A percentile compares a stretch with the other conserved stretches of the same genome.
phyloP scores from a whole-genome alignment of 257 asterid genomes.

The Solanum ossicruentum region DNA sequence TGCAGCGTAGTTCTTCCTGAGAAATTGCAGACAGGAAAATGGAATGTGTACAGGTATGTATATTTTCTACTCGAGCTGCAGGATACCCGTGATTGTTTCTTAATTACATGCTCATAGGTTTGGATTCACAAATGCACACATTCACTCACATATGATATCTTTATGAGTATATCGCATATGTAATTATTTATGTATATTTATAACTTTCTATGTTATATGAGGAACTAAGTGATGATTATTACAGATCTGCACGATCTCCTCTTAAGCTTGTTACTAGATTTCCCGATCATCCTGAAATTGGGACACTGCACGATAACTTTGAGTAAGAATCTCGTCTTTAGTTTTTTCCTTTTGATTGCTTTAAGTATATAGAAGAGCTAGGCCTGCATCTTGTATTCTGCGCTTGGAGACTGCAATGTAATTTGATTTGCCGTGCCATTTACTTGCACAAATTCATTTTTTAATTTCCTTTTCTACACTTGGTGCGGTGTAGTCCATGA shows the following conservation, averaged over 20 bases:
- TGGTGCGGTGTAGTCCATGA: background rate
- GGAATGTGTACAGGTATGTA: constrained; percentile 87
- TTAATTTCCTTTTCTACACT: background rate
- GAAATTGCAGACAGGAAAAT: constrained; percentile 81
- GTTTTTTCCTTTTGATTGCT: background rate
- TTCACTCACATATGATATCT: background rate
- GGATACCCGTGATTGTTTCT: background rate
- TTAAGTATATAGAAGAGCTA: background rate
- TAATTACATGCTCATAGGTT: background rate
- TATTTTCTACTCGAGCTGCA: background rate
- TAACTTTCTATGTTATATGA: background rate
- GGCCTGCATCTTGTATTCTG: background rate
- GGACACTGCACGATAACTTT: constrained; percentile 80
- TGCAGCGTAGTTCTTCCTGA: constrained; percentile 90
- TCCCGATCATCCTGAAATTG: constrained; percentile 71
- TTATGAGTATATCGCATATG: background rate
- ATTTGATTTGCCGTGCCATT: background rate
- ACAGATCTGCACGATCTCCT: constrained; percentile 73
- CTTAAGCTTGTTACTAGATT: constrained; percentile 65
- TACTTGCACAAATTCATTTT: background rate
- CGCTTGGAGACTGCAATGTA: background rate
- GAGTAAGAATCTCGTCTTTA: constrained; percentile 39
- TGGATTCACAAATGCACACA: background rate
- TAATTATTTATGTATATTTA: background rate
- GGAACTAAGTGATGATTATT: constrained; percentile 4